phyloP scores from a whole-genome alignment of 2,329 filamentous ascomycete species.

The Mycocentrospora acerina region DNA sequence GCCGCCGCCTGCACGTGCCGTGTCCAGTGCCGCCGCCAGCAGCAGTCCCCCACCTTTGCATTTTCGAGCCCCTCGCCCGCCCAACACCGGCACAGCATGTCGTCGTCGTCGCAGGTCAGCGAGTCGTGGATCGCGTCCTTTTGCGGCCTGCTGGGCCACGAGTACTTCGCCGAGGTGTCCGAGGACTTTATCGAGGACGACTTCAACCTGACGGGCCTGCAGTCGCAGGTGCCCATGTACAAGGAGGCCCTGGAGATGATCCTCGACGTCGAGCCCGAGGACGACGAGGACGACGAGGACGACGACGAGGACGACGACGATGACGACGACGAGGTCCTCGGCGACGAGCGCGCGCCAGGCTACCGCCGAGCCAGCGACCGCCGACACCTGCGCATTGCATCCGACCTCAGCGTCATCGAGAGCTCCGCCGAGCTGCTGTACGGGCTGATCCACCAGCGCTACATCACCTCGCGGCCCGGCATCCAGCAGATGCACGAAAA shows the following conservation, averaged over 20 bases:
- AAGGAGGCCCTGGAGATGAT: conserved; percentile 99
- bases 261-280: conserved; percentile 94
- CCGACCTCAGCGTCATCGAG: conserved; percentile 93
- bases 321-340: conserved; percentile 47
- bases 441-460: conserved; percentile 95
- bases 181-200: conserved; percentile 99
- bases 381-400: conserved; percentile 82
- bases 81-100: conserved; percentile 47
- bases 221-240: conserved; percentile 96
- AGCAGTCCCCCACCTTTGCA: conserved; percentile 34
- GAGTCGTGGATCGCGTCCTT: conserved; percentile 99
- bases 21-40: no score
- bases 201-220: conserved; percentile 95
- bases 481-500: conserved; percentile 99
- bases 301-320: conserved; percentile 67
- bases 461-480: conserved; percentile 92
- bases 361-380: conserved; percentile 53
- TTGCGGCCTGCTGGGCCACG: conserved; percentile 91
- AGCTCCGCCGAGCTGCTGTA: conserved; percentile 98
- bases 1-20: no score
- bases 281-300: conserved; percentile 84
- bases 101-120: conserved; percentile 58
- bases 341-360: conserved; percentile 59
- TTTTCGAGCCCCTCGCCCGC: conserved; percentile 30
- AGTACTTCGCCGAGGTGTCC: conserved; percentile 98